Evolutionary conservation across 2,329 filamentous ascomycete species (phyloP).

Genomic region (Xylariales sp.): DNA sequence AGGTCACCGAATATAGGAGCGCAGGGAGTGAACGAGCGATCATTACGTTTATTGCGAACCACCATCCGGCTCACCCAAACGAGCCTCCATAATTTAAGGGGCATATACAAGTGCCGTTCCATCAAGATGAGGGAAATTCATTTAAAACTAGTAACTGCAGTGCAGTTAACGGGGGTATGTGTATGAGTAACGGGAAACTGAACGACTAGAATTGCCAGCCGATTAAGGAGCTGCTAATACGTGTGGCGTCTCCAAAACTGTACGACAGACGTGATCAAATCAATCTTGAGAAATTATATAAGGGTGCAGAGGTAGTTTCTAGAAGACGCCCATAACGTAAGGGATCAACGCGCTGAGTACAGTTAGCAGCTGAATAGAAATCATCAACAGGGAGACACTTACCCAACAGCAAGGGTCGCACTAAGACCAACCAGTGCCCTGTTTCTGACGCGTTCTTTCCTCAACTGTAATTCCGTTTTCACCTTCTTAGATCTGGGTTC

Average conservation of each 20-base stretch:
- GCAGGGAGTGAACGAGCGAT: constrained; percentile 31
- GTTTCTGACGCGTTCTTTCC: constrained; percentile 87
- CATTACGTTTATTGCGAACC: constrained; percentile 39
- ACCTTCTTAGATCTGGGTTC: constrained; percentile 76
- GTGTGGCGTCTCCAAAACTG: constrained; percentile 7
- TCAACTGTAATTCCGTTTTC: constrained; percentile 82
- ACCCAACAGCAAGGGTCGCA: constrained; percentile 91
- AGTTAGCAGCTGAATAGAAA: constrained; percentile 23
- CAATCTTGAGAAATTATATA: constrained; percentile 32
- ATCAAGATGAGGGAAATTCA: constrained; percentile 25
- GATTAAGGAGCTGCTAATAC: constrained; percentile 19
- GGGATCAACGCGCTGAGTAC: constrained; percentile 57
- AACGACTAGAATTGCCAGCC: constrained; percentile 23
- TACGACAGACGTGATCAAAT: constrained; percentile 24
- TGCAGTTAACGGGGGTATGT: constrained; percentile 37
- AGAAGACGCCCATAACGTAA: constrained; percentile 65
- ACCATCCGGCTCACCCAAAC: constrained; percentile 27
- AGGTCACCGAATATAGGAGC: constrained; percentile 6
- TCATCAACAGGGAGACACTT: constrained; percentile 59
- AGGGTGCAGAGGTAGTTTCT: constrained; percentile 34
- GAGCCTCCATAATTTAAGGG: constrained; percentile 30
- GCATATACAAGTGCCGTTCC: constrained; percentile 39
- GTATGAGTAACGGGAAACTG: constrained; percentile 33
- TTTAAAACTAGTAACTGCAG: constrained; percentile 32
- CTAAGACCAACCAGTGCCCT: constrained; percentile 87